Conservation (phyloP, 441 rosid genomes). For the Adansonia rubrostipa region DNA sequence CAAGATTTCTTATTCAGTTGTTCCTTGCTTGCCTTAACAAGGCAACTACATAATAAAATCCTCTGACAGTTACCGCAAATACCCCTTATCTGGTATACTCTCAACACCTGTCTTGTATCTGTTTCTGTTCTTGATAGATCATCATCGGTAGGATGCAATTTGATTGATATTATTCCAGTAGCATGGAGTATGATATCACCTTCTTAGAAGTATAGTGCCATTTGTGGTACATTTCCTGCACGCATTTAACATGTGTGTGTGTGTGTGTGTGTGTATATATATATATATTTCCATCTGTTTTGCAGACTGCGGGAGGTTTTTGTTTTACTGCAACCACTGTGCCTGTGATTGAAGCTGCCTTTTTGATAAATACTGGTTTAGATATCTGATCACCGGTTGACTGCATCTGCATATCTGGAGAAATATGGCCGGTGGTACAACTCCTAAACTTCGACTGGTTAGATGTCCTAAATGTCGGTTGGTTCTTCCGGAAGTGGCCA, state of each 20-base stretch:
- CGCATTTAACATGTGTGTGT: too few species aligned
- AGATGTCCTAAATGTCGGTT: slow-evolving; percentile 76
- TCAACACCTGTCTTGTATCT: neutral
- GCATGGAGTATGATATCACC: neutral
- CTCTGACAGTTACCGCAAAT: neutral
- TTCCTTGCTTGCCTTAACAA: slow-evolving; percentile 6
- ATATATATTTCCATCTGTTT: neutral
- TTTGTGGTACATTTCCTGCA: neutral
- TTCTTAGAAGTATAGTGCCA: neutral
- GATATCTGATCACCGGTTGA: slow-evolving; percentile 14
- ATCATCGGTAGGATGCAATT: neutral
- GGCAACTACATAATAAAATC: neutral
- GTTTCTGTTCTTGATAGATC: neutral
- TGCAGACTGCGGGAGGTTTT: slow-evolving; percentile 19
- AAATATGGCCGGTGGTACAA: slow-evolving; percentile 51
- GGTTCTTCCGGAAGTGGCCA: slow-evolving; percentile 68
- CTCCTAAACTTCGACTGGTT: slow-evolving; percentile 61
- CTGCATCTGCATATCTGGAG: slow-evolving; percentile 18
- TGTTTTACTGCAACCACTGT: slow-evolving; percentile 9
- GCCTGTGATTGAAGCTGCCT: slow-evolving; percentile 20
- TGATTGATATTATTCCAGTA: neutral
- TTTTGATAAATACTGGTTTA: neutral
- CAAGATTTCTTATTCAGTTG: neutral
- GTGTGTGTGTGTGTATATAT: too few species aligned
- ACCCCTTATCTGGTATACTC: neutral